Evolutionary conservation across 164 flowering plant genomes (phyloP).

Genomic region (Cinnamomum micranthum): DNA sequence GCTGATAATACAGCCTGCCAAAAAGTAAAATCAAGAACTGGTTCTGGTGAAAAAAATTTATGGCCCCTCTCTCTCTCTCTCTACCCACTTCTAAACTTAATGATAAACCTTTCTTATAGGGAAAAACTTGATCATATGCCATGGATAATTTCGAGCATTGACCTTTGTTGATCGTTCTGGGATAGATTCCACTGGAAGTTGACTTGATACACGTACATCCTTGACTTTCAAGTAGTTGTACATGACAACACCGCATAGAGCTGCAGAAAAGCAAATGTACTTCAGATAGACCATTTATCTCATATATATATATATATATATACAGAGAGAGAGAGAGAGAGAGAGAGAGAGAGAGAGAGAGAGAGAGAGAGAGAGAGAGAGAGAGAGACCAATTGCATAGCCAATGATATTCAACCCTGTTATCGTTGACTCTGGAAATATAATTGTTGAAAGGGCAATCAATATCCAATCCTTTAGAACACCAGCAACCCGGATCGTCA

Average conservation of each 20-base stretch:
- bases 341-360: neutral
- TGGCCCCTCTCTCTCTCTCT: no score
- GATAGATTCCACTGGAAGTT: slow-evolving; percentile 47
- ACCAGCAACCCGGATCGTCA: slow-evolving; percentile 95
- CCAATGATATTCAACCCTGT: slow-evolving; percentile 89
- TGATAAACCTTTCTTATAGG: no score
- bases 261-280: slow-evolving; percentile 32
- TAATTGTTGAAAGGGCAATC: slow-evolving; percentile 90
- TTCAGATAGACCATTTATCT: neutral
- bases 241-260: slow-evolving; percentile 93
- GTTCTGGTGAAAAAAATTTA: no score
- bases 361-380: no score
- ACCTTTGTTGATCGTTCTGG: slow-evolving; percentile 66
- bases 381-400: slow-evolving; percentile 78
- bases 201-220: slow-evolving; percentile 70
- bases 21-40: neutral
- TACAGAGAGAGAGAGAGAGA: no score
- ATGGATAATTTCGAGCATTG: neutral
- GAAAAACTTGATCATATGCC: no score
- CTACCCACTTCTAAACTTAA: no score
- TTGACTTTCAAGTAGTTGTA: slow-evolving; percentile 91
- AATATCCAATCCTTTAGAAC: slow-evolving; percentile 97
- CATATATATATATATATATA: neutral
- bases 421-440: slow-evolving; percentile 92
- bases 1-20: neutral